A percentile compares a stretch with the other conserved stretches of the same genome.
These are phyloP conservation scores for Lasiosphaeria hispida DNA, from an alignment of 495 filamentous ascomycete genomes.

Conservation along the genomic window DNA sequence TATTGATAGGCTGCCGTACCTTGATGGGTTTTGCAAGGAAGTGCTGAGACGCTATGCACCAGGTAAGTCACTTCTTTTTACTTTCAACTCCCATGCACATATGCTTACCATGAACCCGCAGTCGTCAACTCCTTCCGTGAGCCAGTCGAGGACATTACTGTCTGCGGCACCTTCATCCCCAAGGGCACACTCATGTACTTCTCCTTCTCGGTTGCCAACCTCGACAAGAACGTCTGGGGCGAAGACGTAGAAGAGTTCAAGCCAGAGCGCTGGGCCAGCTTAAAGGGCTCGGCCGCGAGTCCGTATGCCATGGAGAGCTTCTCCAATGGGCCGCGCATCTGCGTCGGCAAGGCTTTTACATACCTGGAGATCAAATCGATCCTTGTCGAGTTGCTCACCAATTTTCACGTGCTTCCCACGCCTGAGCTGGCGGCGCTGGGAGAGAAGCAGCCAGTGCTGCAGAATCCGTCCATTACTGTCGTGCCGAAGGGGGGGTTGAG, in stretches of 20 bases:
- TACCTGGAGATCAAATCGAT: constrained; percentile 29
- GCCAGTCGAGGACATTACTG: not conserved
- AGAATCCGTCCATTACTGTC: too few species aligned
- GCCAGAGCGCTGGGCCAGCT: constrained; percentile 68
- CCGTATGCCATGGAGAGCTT: constrained; percentile 25
- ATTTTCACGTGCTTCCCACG: not conserved
- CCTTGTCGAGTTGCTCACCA: constrained; percentile 24
- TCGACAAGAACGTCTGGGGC: constrained; percentile 74
- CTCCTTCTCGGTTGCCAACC: constrained; percentile 80
- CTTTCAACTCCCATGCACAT: constrained; percentile 64
- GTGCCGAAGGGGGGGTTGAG: too few species aligned
- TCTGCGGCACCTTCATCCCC: constrained; percentile 60
- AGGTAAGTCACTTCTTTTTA: constrained; percentile 75
- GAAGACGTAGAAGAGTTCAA: constrained; percentile 68
- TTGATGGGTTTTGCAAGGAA: constrained; percentile 76
- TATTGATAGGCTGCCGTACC: constrained; percentile 70
- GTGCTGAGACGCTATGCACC: constrained; percentile 84
- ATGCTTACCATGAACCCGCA: constrained; percentile 24
- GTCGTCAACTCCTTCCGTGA: too few species aligned
- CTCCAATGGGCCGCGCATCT: constrained; percentile 25
- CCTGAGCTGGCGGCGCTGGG: too few species aligned
- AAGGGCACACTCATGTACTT: constrained; percentile 70
- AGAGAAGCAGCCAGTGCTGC: too few species aligned
- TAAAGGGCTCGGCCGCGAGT: constrained; percentile 14
- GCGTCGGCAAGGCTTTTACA: constrained; percentile 30